Evolutionary conservation across 2,329 filamentous ascomycete genomes (phyloP), one percentile per base, ranked within the genome.

Genomic region (Penicillium digitatum): DNA sequence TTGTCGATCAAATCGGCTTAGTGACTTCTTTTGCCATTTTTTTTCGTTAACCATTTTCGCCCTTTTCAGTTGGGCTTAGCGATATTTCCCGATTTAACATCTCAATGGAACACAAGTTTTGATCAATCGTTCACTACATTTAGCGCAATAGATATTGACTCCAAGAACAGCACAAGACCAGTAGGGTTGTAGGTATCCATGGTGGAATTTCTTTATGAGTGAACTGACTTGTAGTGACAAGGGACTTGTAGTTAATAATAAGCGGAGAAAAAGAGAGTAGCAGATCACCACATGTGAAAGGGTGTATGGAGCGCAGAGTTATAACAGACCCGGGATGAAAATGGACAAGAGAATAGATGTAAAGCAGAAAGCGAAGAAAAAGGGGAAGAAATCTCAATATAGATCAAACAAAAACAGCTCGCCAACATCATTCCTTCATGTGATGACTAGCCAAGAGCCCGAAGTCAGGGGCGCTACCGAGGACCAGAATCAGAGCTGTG

Each of bases 401-500:
- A 37, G 27, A 54, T 42, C 22, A 14, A 48, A 37, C 1, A 39
- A 16, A 20, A 34, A 18, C 8, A 44, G 14, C 8, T 43, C 38
- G 27, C 44, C 24, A 22, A 31, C 27, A 27, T 54, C 32, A 29
- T 54, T 34, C 20, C 32, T 32, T 51, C 52, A 43, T 51, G 27
- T 54, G 9, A 49, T 16, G 26, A 39, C 18, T 11, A 16, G n/a
- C 31, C 5, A 7, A 26, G 22, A 12, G 27, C 18, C 16, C 34
- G 5, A 8, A 20, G 9, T 10, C 27, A 32, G 14, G 2, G 11
- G 5, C 5, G 6, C 18, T 44, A 45, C 20, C 52, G 57, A 49
- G 49, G 63, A 48, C 54, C 57, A 10, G 57, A 58, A 11, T 54
- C 59, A 11, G 54, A 51, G 26, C 59, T 31, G 18, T 52, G 57